These are phyloP conservation scores for Pirum gemmata DNA, from an alignment of 78 protist species.

Conservation along the genomic window DNA sequence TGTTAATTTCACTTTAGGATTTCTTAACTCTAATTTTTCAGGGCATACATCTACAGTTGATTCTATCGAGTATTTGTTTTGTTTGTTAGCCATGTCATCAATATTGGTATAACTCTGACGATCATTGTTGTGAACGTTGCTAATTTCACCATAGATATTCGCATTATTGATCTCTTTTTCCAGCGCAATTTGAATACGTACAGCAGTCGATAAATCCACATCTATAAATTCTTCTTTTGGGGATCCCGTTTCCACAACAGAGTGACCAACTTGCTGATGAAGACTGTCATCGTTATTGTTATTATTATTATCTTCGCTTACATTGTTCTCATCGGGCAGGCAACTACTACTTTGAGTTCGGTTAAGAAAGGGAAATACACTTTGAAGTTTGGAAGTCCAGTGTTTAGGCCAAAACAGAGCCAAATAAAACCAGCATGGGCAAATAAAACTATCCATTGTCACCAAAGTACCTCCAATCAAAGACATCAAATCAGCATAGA, in stretches of 20 bases:
- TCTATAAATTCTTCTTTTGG: background rate
- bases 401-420: background rate
- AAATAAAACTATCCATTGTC: background rate
- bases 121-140: no score
- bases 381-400: background rate
- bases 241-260: no score
- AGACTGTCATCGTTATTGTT: background rate
- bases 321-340: background rate
- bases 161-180: no score
- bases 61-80: no score
- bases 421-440: background rate
- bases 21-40: background rate
- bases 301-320: background rate
- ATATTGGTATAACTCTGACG: no score
- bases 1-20: background rate
- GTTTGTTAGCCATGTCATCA: no score
- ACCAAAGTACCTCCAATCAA: background rate
- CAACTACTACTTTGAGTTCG: no score
- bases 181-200: no score
- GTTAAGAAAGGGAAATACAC: background rate
- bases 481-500: background rate
- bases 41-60: background rate
- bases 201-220: background rate
- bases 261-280: no score
- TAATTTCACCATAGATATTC: no score